Evolutionary conservation across 1,139 yeast genomes (phyloP).

Genomic region (Saccharomyces hybrid): DNA sequence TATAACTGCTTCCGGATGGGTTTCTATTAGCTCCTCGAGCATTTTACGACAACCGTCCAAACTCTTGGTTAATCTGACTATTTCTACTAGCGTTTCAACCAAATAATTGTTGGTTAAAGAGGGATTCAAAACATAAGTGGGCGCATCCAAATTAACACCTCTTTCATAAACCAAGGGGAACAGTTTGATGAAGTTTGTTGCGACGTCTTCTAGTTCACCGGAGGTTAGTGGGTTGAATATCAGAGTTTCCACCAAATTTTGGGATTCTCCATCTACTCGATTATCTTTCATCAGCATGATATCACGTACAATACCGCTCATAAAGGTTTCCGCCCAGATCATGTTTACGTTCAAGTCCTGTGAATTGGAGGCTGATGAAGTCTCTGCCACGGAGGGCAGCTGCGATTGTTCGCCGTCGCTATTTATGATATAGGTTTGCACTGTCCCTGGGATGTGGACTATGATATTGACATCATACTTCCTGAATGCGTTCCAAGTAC

Average conservation of each 20-base stretch:
- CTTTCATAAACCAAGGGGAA: constrained; percentile 58
- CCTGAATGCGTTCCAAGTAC: constrained; percentile 69
- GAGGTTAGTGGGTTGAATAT: constrained; percentile 58
- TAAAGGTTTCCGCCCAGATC: constrained; percentile 78
- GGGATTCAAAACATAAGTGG: constrained; percentile 40
- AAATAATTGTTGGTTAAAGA: constrained; percentile 77
- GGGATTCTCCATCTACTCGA: constrained; percentile 64
- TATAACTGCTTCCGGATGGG: constrained; percentile 48
- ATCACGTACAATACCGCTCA: constrained; percentile 68
- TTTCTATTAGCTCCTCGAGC: constrained; percentile 35
- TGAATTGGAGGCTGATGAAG: constrained; percentile 1
- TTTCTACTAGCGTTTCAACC: constrained; percentile 71
- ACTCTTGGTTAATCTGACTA: constrained; percentile 62
- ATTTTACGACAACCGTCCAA: constrained; percentile 57
- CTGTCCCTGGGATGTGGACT: constrained; percentile 71
- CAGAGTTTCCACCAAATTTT: constrained; percentile 50
- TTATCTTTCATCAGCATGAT: constrained; percentile 64
- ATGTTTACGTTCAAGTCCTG: constrained; percentile 34
- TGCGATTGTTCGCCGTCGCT: constrained; percentile 41
- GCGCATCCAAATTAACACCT: constrained; percentile 61
- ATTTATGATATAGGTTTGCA: constrained; percentile 63
- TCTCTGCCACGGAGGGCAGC: neutral
- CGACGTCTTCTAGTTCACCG: constrained; percentile 37
- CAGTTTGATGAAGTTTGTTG: constrained; percentile 36
- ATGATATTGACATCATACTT: constrained; percentile 68